phyloP scores from a whole-genome alignment of 2,329 filamentous ascomycete genomes.

The Penicillium frequentans region DNA sequence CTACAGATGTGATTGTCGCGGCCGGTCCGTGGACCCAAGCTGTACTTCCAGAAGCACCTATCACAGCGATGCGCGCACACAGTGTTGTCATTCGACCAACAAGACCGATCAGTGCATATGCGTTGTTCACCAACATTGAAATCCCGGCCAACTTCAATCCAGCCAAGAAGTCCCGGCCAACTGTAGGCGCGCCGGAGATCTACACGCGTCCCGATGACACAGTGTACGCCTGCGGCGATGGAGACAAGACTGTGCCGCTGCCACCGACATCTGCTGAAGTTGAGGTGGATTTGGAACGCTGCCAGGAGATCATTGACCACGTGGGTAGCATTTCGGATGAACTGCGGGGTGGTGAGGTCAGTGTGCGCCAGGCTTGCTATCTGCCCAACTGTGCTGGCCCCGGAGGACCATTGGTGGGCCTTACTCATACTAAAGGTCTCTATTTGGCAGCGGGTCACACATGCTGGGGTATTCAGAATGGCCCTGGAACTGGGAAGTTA shows the following conservation, averaged over 20 bases:
- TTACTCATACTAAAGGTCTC: slow-evolving; percentile 70
- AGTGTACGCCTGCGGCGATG: slow-evolving; percentile 92
- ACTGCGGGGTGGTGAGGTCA: slow-evolving; percentile 67
- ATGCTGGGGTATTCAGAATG: slow-evolving; percentile 98
- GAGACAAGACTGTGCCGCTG: slow-evolving; percentile 72
- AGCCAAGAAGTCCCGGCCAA: slow-evolving; percentile 53
- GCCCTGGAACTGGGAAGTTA: slow-evolving; percentile 78
- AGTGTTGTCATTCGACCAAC: slow-evolving; percentile 61
- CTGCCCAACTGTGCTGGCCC: slow-evolving; percentile 68
- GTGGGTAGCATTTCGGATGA: slow-evolving; percentile 58
- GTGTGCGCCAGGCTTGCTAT: slow-evolving; percentile 86
- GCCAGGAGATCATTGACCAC: slow-evolving; percentile 83
- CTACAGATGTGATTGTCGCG: slow-evolving; percentile 61
- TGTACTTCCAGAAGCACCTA: slow-evolving; percentile 57
- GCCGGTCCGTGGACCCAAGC: slow-evolving; percentile 63
- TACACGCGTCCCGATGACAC: slow-evolving; percentile 87
- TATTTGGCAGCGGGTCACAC: slow-evolving; percentile 88
- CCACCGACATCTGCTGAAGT: slow-evolving; percentile 76
- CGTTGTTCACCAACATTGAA: slow-evolving; percentile 76
- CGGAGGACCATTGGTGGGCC: slow-evolving; percentile 76
- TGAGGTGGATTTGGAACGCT: slow-evolving; percentile 70
- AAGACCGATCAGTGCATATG: slow-evolving; percentile 50
- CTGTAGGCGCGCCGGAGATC: slow-evolving; percentile 81
- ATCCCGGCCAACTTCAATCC: slow-evolving; percentile 63
- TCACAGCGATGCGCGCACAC: slow-evolving; percentile 62